Conservation (phyloP, 495 filamentous ascomycete genomes). For the Halenospora varia region DNA sequence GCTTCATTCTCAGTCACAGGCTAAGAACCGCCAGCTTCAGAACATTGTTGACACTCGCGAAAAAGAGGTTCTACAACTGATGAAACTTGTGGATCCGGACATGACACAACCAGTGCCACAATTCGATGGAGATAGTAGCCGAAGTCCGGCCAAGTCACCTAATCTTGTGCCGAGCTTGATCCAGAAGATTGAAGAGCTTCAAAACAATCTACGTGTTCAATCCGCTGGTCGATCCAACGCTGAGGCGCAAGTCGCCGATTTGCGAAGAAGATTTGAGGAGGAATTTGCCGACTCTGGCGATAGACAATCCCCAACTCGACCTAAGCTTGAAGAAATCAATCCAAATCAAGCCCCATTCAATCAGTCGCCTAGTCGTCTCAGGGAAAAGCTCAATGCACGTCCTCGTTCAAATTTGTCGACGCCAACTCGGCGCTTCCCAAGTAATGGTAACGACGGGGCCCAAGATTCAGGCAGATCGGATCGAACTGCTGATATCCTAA, state of each 20-base stretch:
- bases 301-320: slow-evolving; percentile 68
- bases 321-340: slow-evolving; percentile 69
- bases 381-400: slow-evolving; percentile 69
- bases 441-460: slow-evolving; percentile 52
- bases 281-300: slow-evolving; percentile 71
- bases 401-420: slow-evolving; percentile 72
- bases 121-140: slow-evolving; percentile 33
- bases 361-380: slow-evolving; percentile 71
- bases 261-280: slow-evolving; percentile 67
- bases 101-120: slow-evolving; percentile 42
- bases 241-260: slow-evolving; percentile 76
- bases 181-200: slow-evolving; percentile 83
- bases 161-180: slow-evolving; percentile 69
- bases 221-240: slow-evolving; percentile 80
- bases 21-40: slow-evolving; percentile 79
- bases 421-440: slow-evolving; percentile 66
- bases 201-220: slow-evolving; percentile 79
- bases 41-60: slow-evolving; percentile 70
- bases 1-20: slow-evolving; percentile 77
- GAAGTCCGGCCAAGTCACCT: slow-evolving; percentile 46
- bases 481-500: slow-evolving; percentile 80
- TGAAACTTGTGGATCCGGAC: slow-evolving; percentile 85
- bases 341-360: slow-evolving; percentile 73
- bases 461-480: slow-evolving; percentile 83
- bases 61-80: slow-evolving; percentile 73